Conservation (phyloP, 768 basidiomycete species). For the Hygrocybe punicea region DNA sequence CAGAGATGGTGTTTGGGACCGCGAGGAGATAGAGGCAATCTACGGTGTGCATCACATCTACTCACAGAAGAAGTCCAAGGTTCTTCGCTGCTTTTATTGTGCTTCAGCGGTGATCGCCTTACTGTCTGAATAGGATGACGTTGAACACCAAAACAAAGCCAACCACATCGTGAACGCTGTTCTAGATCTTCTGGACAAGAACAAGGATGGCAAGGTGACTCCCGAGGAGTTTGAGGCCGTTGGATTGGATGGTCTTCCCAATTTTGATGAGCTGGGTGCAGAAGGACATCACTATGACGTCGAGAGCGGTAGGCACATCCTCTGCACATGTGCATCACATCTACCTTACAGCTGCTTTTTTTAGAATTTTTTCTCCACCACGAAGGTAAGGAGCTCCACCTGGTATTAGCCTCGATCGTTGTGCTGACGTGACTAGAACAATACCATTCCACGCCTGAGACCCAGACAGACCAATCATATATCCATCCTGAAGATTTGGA, state of each 20-base stretch:
- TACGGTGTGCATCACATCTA: conserved; percentile 95
- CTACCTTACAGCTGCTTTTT: background rate
- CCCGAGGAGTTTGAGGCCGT: conserved; percentile 68
- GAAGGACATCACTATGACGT: conserved; percentile 93
- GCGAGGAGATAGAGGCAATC: conserved; percentile 88
- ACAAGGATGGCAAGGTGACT: conserved; percentile 67
- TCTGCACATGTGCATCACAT: background rate
- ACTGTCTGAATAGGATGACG: conserved; percentile 51
- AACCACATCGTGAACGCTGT: conserved; percentile 71
- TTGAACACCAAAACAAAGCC: conserved; percentile 79
- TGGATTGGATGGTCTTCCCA: conserved; percentile 75
- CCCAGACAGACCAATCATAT: conserved; percentile 94
- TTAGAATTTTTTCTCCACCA: conserved; percentile 94
- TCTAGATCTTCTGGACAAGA: conserved; percentile 66
- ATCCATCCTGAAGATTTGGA: conserved; percentile 90
- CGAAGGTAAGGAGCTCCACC: conserved; percentile 61
- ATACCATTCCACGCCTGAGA: conserved; percentile 94
- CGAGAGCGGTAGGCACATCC: conserved; percentile 66
- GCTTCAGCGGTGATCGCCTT: background rate
- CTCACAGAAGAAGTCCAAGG: conserved; percentile 78
- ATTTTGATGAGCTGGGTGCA: conserved; percentile 78
- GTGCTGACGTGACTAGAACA: conserved; percentile 51
- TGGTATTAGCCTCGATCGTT: background rate
- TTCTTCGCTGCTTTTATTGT: conserved; percentile 12
- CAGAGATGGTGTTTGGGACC: conserved; percentile 80